phyloP scores from a whole-genome alignment of 495 filamentous ascomycete species.

The Neurospora sp. region DNA sequence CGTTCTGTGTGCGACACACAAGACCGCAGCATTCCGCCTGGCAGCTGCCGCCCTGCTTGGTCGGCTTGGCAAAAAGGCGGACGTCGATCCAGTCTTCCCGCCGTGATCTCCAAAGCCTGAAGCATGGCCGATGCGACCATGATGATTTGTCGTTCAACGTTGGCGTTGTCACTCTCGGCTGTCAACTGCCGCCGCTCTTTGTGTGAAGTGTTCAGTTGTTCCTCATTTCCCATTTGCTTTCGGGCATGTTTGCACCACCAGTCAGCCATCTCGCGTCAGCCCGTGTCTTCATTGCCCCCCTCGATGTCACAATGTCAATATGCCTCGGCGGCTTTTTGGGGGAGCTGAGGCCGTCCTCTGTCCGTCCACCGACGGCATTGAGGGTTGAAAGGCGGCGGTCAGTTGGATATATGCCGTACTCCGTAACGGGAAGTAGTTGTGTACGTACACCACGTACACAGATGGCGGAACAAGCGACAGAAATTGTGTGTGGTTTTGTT shows the following conservation, averaged over 20 bases:
- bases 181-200: neutral
- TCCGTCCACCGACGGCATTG: neutral
- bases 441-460: neutral
- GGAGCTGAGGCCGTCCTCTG: neutral
- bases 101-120: neutral
- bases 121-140: neutral
- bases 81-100: neutral
- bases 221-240: neutral
- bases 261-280: slow-evolving; percentile 15
- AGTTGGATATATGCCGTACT: neutral
- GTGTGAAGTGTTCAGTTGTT: neutral
- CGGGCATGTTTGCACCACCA: slow-evolving; percentile 9
- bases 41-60: slow-evolving; percentile 2
- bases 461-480: neutral
- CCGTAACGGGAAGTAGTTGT: neutral
- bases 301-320: neutral
- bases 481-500: neutral
- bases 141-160: neutral
- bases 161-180: neutral
- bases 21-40: slow-evolving; percentile 9
- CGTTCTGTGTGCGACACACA: neutral
- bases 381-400: neutral
- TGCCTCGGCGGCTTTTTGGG: neutral
- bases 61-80: neutral
- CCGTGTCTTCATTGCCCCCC: neutral